Conservation (phyloP, 1,284 basidiomycete genomes). For the Cryptococcus sp. region DNA sequence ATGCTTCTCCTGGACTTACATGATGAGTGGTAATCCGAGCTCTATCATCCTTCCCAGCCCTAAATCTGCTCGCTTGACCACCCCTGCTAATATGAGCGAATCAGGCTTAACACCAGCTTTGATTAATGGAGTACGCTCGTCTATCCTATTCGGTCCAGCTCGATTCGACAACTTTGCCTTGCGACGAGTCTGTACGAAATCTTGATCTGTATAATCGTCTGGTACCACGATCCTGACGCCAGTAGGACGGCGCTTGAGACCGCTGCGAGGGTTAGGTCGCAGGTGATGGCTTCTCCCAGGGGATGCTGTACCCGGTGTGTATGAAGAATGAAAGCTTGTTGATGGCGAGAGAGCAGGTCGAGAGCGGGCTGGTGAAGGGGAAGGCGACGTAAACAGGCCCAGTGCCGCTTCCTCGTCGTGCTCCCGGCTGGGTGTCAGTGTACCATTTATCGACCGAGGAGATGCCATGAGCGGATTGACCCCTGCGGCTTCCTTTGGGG, state of each 20-base stretch:
- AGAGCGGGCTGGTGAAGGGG: no score
- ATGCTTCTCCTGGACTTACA: constrained; percentile 25
- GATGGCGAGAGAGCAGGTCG: no score
- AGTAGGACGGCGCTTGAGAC: constrained; percentile 37
- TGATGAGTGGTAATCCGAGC: constrained; percentile 40
- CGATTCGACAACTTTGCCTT: neutral
- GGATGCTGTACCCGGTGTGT: no score
- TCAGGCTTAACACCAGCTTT: constrained; percentile 47
- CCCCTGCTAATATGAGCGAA: constrained; percentile 27
- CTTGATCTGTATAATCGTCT: constrained; percentile 7
- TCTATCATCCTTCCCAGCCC: constrained; percentile 45
- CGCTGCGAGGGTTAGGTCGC: neutral
- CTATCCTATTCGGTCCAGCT: neutral
- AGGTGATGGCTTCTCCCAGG: neutral
- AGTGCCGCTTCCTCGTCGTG: constrained; percentile 17
- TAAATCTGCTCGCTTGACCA: constrained; percentile 23
- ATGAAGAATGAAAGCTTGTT: no score
- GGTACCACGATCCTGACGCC: constrained; percentile 35
- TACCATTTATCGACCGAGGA: neutral
- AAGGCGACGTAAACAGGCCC: constrained; percentile 1
- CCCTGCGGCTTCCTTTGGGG: neutral
- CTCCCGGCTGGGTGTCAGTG: neutral
- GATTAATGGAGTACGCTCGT: constrained; percentile 48
- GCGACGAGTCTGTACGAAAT: neutral
- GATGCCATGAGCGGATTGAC: constrained; percentile 2